These are phyloP conservation scores for Hymenoscyphus linearis DNA, from an alignment of 2,329 filamentous ascomycete species.

Conservation along the genomic window DNA sequence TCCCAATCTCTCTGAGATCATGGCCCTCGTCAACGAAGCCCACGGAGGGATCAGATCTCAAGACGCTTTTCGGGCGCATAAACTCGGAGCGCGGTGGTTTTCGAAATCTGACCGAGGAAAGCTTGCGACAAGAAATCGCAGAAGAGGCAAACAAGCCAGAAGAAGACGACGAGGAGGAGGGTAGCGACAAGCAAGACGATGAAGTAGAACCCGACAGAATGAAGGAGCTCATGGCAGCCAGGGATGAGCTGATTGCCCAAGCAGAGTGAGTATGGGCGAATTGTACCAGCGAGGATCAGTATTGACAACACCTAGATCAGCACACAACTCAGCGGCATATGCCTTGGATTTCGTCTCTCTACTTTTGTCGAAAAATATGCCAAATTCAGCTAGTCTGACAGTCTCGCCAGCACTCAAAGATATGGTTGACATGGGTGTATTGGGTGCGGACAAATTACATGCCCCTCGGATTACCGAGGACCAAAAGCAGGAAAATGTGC, in stretches of 20 bases:
- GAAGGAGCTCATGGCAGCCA: slow-evolving; percentile 38
- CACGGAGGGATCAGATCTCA: slow-evolving; percentile 52
- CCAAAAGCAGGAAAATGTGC: slow-evolving; percentile 50
- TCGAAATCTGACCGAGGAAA: slow-evolving; percentile 69
- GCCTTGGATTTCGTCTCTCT: slow-evolving; percentile 80
- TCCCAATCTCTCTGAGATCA: slow-evolving; percentile 57
- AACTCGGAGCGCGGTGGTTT: slow-evolving; percentile 77
- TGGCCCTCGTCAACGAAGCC: slow-evolving; percentile 49
- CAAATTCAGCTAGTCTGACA: slow-evolving; percentile 62
- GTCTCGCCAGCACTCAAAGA: slow-evolving; percentile 68
- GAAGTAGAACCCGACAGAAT: slow-evolving; percentile 36
- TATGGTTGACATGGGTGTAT: slow-evolving; percentile 65
- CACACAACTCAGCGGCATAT: slow-evolving; percentile 58
- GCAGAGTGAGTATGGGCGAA: slow-evolving; percentile 45
- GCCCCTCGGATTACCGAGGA: slow-evolving; percentile 53
- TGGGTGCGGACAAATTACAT: slow-evolving; percentile 63
- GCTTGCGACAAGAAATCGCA: slow-evolving; percentile 63
- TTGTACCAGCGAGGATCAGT: not conserved
- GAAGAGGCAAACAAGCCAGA: slow-evolving; percentile 36
- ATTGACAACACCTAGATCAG: slow-evolving; percentile 32
- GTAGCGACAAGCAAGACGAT: slow-evolving; percentile 44
- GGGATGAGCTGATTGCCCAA: slow-evolving; percentile 52
- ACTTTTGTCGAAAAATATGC: slow-evolving; percentile 74
- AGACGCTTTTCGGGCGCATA: slow-evolving; percentile 72
- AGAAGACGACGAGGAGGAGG: slow-evolving; percentile 36